Base-by-base conservation (phyloP, 2,329 filamentous ascomycete genomes). In the Trichoderma citrinoviride region DNA sequence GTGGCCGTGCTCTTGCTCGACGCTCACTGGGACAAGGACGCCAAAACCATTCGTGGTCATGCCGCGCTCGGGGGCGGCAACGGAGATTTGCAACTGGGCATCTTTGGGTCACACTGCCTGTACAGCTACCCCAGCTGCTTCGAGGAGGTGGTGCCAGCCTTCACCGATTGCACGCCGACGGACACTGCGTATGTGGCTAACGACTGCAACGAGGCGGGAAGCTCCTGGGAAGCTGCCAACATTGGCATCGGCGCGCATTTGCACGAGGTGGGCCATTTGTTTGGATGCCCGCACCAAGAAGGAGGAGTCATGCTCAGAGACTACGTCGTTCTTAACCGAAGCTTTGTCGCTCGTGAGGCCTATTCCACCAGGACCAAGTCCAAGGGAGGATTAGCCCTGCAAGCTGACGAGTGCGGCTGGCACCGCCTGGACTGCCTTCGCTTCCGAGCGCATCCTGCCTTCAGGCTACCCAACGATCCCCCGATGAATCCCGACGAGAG, bases 171-270 rank as follows among this genome's bases (percentile, higher is more conserved):
- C 76, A 97, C 93, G 3, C 87, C 89, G 37, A 97, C 93, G 0
- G 92, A 98, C 73, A 91, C 88, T 10, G 85, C 87, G 44, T 85
- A 85, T 70, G 87, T 97, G 43, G 90, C 90, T 17, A 97, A 97
- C 71, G 92, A 96, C 74, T 92, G 88, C 75, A 90, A 90, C 70
- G 91, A 97, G 69, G 89, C 89, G 7, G 93, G 93, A 25, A 96
- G 91, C 73, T 95, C 88, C 53, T 98, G 94, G 94, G 94, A 98
- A 75, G 88, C 93, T n/a, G 93, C 92, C 27, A 96, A 94, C 71
- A 90, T 97, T 67, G 93, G 93, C 33, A 96, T 98, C 68, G 94
- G 94, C 7, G 93, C 92, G 10, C 94, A 98, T 76, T 77, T 98
- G 54, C 94, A 96, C 76, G 93, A 97, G 77, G 90, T 90, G 0